Evolutionary conservation across 2,329 filamentous ascomycete genomes (phyloP).

Genomic region (Aspergillus latus): DNA sequence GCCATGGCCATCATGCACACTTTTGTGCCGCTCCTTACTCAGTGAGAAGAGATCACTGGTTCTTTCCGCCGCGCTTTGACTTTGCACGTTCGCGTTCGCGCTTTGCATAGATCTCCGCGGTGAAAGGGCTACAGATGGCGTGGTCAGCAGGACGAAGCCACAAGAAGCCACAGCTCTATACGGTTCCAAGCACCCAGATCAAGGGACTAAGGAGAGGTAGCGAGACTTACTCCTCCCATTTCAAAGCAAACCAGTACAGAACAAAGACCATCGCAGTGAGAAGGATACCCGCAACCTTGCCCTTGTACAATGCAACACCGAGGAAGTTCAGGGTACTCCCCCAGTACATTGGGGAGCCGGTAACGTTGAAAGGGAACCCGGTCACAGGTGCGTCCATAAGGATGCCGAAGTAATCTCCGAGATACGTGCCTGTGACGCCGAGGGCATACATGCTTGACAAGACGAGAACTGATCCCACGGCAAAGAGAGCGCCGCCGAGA

Average conservation of each 20-base stretch:
- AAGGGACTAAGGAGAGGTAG: background rate
- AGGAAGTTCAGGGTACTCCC: conserved; percentile 91
- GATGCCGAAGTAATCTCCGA: conserved; percentile 98
- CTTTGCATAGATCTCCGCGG: conserved; percentile 87
- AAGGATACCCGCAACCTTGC: conserved; percentile 81
- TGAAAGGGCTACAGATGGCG: conserved; percentile 66
- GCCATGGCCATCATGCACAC: background rate
- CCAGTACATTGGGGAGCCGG: conserved; percentile 92
- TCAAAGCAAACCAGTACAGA: conserved; percentile 77
- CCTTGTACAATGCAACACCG: conserved; percentile 78
- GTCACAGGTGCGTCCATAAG: conserved; percentile 94
- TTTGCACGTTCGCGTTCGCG: conserved; percentile 45
- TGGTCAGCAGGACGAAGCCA: conserved; percentile 14
- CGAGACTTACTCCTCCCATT: conserved; percentile 70
- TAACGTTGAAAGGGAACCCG: conserved; percentile 93
- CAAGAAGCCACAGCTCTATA: background rate
- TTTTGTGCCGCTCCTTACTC: background rate
- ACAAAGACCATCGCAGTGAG: conserved; percentile 72
- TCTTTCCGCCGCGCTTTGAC: conserved; percentile 38
- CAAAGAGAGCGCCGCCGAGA: conserved; percentile 70
- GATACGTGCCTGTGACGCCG: conserved; percentile 90
- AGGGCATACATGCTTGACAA: conserved; percentile 86
- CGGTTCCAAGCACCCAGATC: background rate
- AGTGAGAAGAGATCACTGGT: conserved; percentile 27
- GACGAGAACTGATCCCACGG: conserved; percentile 77